phyloP scores from a whole-genome alignment of 2,329 filamentous ascomycete species.

The Arachnomyces sp. region DNA sequence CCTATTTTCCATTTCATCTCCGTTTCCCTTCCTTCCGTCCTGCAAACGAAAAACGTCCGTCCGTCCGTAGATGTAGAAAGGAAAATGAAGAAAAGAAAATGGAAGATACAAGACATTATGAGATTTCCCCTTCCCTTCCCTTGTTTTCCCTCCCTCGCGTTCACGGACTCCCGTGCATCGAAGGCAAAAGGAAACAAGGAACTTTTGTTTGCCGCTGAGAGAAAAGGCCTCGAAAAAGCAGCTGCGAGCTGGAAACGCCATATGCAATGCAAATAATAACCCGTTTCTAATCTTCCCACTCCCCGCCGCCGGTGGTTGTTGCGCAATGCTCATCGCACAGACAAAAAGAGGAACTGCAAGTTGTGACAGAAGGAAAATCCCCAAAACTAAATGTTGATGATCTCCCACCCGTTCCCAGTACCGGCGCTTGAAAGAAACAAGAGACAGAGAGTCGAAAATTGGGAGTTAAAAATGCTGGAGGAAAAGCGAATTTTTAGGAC shows the following conservation, averaged over 20 bases:
- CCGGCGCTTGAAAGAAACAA: too few relatives aligned
- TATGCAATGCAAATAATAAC: conserved; percentile 35
- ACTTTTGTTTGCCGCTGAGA: conserved; percentile 16
- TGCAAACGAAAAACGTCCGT: conserved; percentile 4
- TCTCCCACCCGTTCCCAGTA: too few relatives aligned
- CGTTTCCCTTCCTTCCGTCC: conserved; percentile 6
- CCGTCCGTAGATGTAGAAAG: conserved; percentile 8
- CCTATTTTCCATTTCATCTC: too few relatives aligned
- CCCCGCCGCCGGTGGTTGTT: conserved; percentile 10
- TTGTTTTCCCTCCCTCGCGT: conserved; percentile 1
- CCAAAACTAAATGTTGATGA: too few relatives aligned
- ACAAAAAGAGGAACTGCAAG: too few relatives aligned
- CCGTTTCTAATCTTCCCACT: conserved; percentile 18
- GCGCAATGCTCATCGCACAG: too few relatives aligned
- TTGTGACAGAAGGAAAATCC: too few relatives aligned
- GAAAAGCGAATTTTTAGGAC: too few relatives aligned
- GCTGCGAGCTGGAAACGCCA: conserved; percentile 33
- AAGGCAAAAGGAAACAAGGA: conserved; percentile 6
- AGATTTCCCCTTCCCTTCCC: conserved; percentile 5
- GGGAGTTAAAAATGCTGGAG: too few relatives aligned
- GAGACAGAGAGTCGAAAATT: too few relatives aligned
- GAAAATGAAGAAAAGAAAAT: background rate
- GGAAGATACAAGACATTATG: conserved; percentile 6
- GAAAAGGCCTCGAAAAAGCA: conserved; percentile 24
- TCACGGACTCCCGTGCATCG: conserved; percentile 2